Conservation (phyloP, 306 rosid genomes). For the Cicer bijugum region DNA sequence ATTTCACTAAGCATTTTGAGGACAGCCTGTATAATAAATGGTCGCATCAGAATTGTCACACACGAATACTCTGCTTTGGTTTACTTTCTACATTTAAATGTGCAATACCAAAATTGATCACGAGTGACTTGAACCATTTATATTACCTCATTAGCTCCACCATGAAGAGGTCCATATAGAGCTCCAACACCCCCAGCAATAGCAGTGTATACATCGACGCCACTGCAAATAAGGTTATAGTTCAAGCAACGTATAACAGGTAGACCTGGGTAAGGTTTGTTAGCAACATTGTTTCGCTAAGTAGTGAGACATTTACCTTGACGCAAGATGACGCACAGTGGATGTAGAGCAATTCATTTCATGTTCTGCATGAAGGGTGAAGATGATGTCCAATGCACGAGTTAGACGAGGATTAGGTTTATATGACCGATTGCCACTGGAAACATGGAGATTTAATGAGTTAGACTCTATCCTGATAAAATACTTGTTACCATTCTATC, state of each 20-base stretch:
- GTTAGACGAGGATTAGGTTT: slow-evolving; percentile 84
- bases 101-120: not conserved
- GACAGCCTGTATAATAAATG: slow-evolving; percentile 64
- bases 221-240: slow-evolving; percentile 55
- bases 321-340: slow-evolving; percentile 86
- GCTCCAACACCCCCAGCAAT: slow-evolving; percentile 90
- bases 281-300: slow-evolving; percentile 9
- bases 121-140: slow-evolving; percentile 8
- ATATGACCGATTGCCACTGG: slow-evolving; percentile 78
- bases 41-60: slow-evolving; percentile 27
- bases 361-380: slow-evolving; percentile 87
- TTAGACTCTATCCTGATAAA: not conserved
- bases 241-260: slow-evolving; percentile 19
- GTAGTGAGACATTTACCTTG: slow-evolving; percentile 60
- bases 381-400: slow-evolving; percentile 82
- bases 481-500: not conserved
- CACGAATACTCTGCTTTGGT: not conserved
- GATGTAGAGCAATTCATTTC: slow-evolving; percentile 96
- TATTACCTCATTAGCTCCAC: slow-evolving; percentile 89
- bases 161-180: slow-evolving; percentile 90
- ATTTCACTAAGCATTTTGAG: slow-evolving; percentile 87
- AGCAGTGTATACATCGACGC: slow-evolving; percentile 91
- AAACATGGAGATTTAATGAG: slow-evolving; percentile 34
- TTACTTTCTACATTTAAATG: slow-evolving; percentile 3
- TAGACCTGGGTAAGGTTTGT: not conserved